Percentiles rank a stretch among this genome's conserved stretches.
These are phyloP conservation scores for Leavenworthia alabamica DNA, from an alignment of 345 rosid genomes.

Conservation along the genomic window DNA sequence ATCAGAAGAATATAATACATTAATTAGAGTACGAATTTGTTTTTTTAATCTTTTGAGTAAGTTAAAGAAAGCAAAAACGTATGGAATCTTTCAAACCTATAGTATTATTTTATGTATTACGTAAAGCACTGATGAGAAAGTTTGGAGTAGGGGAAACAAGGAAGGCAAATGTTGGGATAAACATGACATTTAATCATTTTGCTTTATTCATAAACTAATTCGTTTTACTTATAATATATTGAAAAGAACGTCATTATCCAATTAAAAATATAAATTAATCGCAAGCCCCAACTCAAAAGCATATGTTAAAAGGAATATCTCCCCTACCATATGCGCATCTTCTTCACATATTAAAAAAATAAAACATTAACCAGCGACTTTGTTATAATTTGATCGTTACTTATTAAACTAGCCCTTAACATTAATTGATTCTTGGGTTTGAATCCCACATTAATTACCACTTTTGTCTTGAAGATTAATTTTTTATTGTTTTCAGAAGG, in stretches of 20 bases:
- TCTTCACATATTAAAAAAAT: neutral
- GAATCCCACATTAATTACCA: slow-evolving; percentile 12
- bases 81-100: slow-evolving; percentile 28
- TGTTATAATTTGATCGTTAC: slow-evolving; percentile 5
- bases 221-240: neutral
- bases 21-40: neutral
- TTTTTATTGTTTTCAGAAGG: too few species aligned
- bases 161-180: slow-evolving; percentile 33
- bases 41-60: slow-evolving; percentile 12
- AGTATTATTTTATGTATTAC: slow-evolving; percentile 21
- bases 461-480: too few species aligned
- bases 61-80: slow-evolving; percentile 24
- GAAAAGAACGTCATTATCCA: slow-evolving; percentile 1
- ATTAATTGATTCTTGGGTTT: slow-evolving; percentile 13
- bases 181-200: slow-evolving; percentile 30
- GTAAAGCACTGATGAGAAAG: slow-evolving; percentile 28
- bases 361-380: slow-evolving; percentile 5
- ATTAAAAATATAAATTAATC: slow-evolving; percentile 6
- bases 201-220: slow-evolving; percentile 1
- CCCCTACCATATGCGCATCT: slow-evolving; percentile 22
- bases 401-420: slow-evolving; percentile 23
- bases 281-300: slow-evolving; percentile 31
- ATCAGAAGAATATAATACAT: neutral
- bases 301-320: slow-evolving; percentile 25
- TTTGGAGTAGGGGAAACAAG: slow-evolving; percentile 34